Evolutionary conservation across 148 eudicot species (phyloP).

Genomic region (Fagopyrum esculentum): DNA sequence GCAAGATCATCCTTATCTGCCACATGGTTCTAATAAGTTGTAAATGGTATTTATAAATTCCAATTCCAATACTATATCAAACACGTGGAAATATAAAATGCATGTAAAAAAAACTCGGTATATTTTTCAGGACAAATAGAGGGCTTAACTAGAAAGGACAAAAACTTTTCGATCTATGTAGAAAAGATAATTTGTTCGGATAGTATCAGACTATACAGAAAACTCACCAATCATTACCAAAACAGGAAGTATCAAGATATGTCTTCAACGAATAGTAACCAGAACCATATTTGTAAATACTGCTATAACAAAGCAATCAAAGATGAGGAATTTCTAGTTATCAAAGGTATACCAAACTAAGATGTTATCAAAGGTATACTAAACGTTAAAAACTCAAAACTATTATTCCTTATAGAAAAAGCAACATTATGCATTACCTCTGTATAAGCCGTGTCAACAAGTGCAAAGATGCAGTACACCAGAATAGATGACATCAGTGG

Average conservation of each 20-base stretch:
- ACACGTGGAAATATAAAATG: not conserved
- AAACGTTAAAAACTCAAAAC: not conserved
- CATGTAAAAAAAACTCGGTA: too few species aligned
- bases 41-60: not conserved
- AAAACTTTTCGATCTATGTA: not conserved
- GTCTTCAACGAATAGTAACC: not conserved
- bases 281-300: not conserved
- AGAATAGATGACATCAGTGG: slow-evolving; percentile 81
- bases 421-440: slow-evolving; percentile 38
- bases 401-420: not conserved
- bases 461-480: slow-evolving; percentile 77
- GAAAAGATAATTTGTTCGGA: not conserved
- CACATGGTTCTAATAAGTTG: not conserved
- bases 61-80: not conserved
- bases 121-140: too few species aligned
- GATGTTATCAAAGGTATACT: not conserved
- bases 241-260: not conserved
- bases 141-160: not conserved
- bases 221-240: not conserved
- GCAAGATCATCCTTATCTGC: not conserved
- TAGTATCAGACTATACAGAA: not conserved
- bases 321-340: not conserved
- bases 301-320: not conserved
- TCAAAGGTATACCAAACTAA: not conserved
- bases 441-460: slow-evolving; percentile 87